Evolutionary conservation across 192 early-diverging fungal genomes (phyloP), one percentile per base, ranked within the genome.

Genomic region (Gaertneriomyces sp.): DNA sequence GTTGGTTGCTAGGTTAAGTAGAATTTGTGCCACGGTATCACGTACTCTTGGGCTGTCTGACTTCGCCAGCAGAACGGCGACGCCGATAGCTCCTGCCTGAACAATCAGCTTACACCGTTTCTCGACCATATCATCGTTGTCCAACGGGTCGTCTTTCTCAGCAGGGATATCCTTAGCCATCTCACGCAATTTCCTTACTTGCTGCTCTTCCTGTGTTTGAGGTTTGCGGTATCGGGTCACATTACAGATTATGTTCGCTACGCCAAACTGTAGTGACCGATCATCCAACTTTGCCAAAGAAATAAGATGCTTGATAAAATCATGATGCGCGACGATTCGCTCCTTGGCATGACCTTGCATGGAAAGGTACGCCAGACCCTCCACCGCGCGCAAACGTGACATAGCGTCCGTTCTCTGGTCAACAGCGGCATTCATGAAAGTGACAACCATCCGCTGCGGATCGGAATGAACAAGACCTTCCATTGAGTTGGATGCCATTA

Each of bases 321-420:
- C 61, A 1, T 61, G 69, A 65, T 93, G 86, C 0, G 75, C 75
- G 0, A 77, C 74, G 0, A 98, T 72, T 6, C 78, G 73, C 8
- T 91, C 90, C 58, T 93, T 94, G 16, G 90, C 74, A 41, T 55
- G 47, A 0, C 88, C 79, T 49, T 86, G 76, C 14, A 92, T 77
- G 49, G 87, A 86, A 17, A 93, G 76, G 63, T 93, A 98, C 8
- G 90, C 87, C 6, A 98, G 75, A 2, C 89, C 87, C 71, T 98
- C 95, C 1, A 89, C 75, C 6, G 88, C 89, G 42, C 81, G 78
- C 20, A 80, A 50, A 7, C 79, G 65, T 6, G 81, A 75, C 9
- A 63, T 63, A 0, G 53, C 45, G 50, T 68, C 72, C 1, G 66
- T 57, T 25, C 74, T 60, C 19, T 67, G 57, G 25, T 75, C 62